Base-by-base conservation (phyloP, 2,329 filamentous ascomycete genomes). In the Fusarium incarnatum region DNA sequence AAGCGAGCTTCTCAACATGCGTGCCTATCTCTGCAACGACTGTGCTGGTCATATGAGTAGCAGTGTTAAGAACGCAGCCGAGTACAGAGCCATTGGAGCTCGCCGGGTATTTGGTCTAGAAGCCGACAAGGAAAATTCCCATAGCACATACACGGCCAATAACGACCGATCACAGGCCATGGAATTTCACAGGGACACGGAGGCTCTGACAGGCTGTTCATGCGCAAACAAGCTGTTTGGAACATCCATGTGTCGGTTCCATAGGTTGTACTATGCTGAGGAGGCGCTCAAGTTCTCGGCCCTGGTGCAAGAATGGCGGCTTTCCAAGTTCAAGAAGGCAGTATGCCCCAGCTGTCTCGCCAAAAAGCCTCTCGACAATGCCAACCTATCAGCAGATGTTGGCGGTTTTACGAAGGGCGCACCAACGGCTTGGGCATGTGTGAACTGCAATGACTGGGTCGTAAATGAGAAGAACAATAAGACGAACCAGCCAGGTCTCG, bases 211-310 rank as follows among this genome's bases (percentile, higher is more conserved):
- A 12, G 82, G 82, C 2, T 83, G 82, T 67, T 32, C 67, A 7
- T 83, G 82, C 68, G 78, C 67, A 6, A 48, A 63, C 30, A 83
- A 82, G 61, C 55, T 83, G 3, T 50, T 81, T 18, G 67, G 56
- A 15, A 69, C 72, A 6, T 68, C 68, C 5, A 69, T 83, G 8
- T 83, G 82, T 73, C 68, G 45, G 30, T 68, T 73, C 20, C 82
- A 83, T 64, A 77, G 82, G 1, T 54, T 78, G 9, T 53, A 72
- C 30, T 76, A 78, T 58, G 66, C 76, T 30, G 42, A 75, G 18
- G 44, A 73, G 27, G 46, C 77, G 37, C 55, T 78, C 32, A 25
- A 57, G 3, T 73, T 73, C 22, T 65, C 70, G n/a, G 49, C 44
- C 7, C 23, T 60, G 28, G 71, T 81, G 67, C 64, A 67, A 18